Evolutionary conservation across 805 yeast species (phyloP).

Genomic region (Wickerhamomyces tratensis): DNA sequence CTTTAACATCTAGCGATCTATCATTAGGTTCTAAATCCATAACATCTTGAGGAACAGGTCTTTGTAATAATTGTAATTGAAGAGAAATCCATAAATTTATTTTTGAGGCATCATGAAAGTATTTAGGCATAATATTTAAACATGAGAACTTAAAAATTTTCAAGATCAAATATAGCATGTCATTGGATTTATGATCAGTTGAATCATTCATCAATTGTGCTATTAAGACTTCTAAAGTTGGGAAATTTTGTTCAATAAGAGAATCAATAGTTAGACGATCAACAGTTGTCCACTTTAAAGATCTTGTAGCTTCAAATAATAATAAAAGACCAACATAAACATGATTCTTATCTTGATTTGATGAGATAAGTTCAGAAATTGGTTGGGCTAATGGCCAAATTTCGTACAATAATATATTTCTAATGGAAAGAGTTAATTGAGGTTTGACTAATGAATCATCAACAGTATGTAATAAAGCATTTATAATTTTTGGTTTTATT

Average conservation of each 20-base stretch:
- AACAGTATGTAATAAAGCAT: slow-evolving; percentile 35
- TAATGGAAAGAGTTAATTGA: slow-evolving; percentile 48
- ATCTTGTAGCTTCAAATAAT: slow-evolving; percentile 43
- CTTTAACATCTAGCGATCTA: slow-evolving; percentile 37
- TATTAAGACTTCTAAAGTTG: slow-evolving; percentile 46
- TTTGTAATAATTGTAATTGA: slow-evolving; percentile 49
- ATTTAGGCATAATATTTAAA: slow-evolving; percentile 47
- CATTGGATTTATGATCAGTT: slow-evolving; percentile 25
- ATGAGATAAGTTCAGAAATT: slow-evolving; percentile 23
- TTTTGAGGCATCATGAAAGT: slow-evolving; percentile 27
- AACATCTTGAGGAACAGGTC: slow-evolving; percentile 44
- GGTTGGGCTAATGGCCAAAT: slow-evolving; percentile 21
- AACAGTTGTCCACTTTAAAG: slow-evolving; percentile 47
- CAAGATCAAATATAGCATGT: slow-evolving; percentile 49
- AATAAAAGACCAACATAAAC: slow-evolving; percentile 47
- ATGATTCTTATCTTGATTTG: slow-evolving; percentile 21
- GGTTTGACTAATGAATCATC: slow-evolving; percentile 35
- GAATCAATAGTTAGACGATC: slow-evolving; percentile 38
- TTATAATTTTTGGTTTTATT: slow-evolving; percentile 44
- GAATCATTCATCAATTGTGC: slow-evolving; percentile 22
- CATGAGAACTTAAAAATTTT: slow-evolving; percentile 60
- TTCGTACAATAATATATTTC: slow-evolving; percentile 40
- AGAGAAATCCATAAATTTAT: slow-evolving; percentile 54
- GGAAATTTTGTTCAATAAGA: slow-evolving; percentile 40
- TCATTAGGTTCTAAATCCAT: slow-evolving; percentile 37